A percentile compares a stretch with the other conserved stretches of the same genome.
phyloP scores from a whole-genome alignment of 2,329 filamentous ascomycete species.

The Aureobasidium leucospermi region DNA sequence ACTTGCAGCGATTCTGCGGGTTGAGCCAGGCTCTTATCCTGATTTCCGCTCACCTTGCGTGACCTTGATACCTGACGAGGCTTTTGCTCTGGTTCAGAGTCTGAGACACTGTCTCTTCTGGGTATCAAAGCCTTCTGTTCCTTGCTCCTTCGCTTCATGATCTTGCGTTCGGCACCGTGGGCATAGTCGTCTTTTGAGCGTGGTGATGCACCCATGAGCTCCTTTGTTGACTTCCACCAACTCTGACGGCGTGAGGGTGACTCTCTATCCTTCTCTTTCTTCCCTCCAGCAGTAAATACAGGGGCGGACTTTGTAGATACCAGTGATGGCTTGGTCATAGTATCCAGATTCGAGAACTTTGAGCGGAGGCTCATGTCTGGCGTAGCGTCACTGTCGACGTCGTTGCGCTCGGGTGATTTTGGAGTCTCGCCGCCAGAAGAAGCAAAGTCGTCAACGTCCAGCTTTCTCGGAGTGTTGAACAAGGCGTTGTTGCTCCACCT shows the following conservation, averaged over 20 bases:
- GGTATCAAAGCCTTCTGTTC: constrained; percentile 2
- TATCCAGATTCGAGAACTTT: constrained; percentile 18
- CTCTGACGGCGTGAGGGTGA: neutral
- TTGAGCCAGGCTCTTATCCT: neutral
- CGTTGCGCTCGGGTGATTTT: constrained; percentile 35
- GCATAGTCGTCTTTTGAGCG: constrained; percentile 10
- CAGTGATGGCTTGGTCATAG: constrained; percentile 9
- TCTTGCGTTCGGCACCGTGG: constrained; percentile 10
- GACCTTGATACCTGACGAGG: neutral
- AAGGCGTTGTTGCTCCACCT: constrained; percentile 27
- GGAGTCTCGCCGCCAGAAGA: constrained; percentile 45
- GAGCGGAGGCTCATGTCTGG: constrained; percentile 28
- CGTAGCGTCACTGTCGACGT: constrained; percentile 35
- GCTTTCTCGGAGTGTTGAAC: constrained; percentile 32
- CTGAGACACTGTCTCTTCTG: constrained; percentile 26
- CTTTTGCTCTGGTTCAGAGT: constrained; percentile 18
- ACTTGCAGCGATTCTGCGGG: neutral
- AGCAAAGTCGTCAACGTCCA: constrained; percentile 28
- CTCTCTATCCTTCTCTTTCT: constrained; percentile 12
- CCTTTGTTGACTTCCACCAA: constrained; percentile 8
- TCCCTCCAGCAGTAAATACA: constrained; percentile 4
- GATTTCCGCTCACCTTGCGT: constrained; percentile 15
- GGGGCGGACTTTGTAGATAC: neutral
- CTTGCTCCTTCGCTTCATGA: constrained; percentile 9
- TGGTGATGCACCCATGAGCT: neutral